phyloP scores from a whole-genome alignment of 2,329 filamentous ascomycete genomes.

The Trichophyton verrucosum region DNA sequence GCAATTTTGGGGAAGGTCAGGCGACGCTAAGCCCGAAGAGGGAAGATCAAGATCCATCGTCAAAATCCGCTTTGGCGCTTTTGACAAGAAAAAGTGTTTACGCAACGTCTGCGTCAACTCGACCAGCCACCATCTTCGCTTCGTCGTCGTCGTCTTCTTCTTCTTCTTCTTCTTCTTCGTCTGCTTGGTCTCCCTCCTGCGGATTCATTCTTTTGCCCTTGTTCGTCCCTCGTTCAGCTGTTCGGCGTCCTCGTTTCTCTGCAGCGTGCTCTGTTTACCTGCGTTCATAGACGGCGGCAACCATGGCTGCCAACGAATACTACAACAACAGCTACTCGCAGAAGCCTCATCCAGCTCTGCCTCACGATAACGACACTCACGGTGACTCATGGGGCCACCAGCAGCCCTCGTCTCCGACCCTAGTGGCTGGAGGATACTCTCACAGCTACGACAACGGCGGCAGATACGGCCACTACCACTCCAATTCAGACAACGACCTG shows the following conservation, averaged over 20 bases:
- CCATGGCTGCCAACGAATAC: conserved; percentile 35
- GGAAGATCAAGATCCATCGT: background rate
- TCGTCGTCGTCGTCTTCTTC: too few species aligned
- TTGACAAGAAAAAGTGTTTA: background rate
- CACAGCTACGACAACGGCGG: conserved; percentile 28
- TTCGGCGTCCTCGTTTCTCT: background rate
- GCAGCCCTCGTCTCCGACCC: conserved; percentile 2
- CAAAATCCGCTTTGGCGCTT: background rate
- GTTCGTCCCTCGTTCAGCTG: background rate
- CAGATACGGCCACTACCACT: conserved; percentile 27
- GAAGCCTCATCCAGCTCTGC: background rate
- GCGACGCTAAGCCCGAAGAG: background rate
- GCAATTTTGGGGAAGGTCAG: background rate
- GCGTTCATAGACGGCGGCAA: background rate
- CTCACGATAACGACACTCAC: background rate
- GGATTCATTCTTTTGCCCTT: background rate
- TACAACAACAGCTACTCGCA: conserved; percentile 9
- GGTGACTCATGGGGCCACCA: background rate
- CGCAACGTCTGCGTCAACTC: background rate
- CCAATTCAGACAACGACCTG: conserved; percentile 23
- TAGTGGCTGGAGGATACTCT: background rate
- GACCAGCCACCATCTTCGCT: background rate
- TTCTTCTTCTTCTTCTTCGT: too few species aligned
- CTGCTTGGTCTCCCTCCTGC: background rate
- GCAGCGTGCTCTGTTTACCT: background rate